These are phyloP conservation scores for Strobilomyces confusus DNA, from an alignment of 768 basidiomycete genomes.

Conservation along the genomic window DNA sequence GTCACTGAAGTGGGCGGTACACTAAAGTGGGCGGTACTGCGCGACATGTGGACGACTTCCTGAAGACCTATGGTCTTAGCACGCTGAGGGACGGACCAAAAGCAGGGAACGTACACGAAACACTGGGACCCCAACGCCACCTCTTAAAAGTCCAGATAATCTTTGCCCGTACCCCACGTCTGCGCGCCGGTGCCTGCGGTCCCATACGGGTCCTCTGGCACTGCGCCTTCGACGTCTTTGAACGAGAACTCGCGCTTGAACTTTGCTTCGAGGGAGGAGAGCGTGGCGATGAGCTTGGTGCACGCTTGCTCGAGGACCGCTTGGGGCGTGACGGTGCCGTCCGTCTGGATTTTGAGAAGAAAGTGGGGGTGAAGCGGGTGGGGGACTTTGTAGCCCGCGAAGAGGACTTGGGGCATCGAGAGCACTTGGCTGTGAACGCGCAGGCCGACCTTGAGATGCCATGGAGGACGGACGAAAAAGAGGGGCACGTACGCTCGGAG, in stretches of 20 bases:
- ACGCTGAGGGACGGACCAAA: neutral
- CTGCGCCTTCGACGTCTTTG: conserved; percentile 59
- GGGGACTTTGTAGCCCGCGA: conserved; percentile 97
- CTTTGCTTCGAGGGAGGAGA: conserved; percentile 65
- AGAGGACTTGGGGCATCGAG: conserved; percentile 80
- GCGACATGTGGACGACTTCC: too few relatives aligned
- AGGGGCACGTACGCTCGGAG: conserved; percentile 74
- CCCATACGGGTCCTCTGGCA: conserved; percentile 50
- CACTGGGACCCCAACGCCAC: neutral
- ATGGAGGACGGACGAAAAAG: conserved; percentile 4
- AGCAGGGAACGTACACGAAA: neutral
- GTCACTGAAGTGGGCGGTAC: too few relatives aligned
- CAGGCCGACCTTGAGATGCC: conserved; percentile 8
- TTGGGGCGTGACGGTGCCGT: conserved; percentile 80
- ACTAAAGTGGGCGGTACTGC: too few relatives aligned
- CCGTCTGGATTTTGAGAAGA: conserved; percentile 93
- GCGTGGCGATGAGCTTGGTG: conserved; percentile 69
- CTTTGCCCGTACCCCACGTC: conserved; percentile 45
- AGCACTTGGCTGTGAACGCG: conserved; percentile 72
- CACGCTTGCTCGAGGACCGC: conserved; percentile 81
- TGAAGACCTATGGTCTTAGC: neutral
- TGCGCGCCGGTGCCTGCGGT: conserved; percentile 36
- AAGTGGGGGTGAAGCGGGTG: conserved; percentile 95
- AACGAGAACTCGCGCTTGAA: conserved; percentile 82
- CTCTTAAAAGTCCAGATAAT: conserved; percentile 52